Evolutionary conservation across 1,284 basidiomycete genomes (phyloP), one percentile per base, ranked within the genome.

Genomic region (Ganoderma lingzhi): DNA sequence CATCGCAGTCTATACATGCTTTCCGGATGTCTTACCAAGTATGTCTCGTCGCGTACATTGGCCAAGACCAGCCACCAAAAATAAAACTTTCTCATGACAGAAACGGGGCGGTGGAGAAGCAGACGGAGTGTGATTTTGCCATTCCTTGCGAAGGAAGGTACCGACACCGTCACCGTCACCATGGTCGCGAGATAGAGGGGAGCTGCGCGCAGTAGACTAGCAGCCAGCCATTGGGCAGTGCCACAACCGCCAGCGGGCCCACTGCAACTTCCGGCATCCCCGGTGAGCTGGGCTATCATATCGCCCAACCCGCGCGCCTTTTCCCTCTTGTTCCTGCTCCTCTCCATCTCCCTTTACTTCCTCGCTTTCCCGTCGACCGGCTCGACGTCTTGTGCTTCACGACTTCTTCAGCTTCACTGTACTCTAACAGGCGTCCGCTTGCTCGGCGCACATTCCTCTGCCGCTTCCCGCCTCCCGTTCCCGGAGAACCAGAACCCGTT

Each of bases 351-450:
- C 64, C 55, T 71, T 41, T 61, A 41, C 37, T 61, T 63, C 66
- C 73, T 66, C 69, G 71, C 70, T 41, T 70, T 71, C 69, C 72
- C 71, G 79, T 78, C 76, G 79, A 76, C 80, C 75, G 79, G 78
- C 61, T 78, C 80, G 80, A 79, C 74, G 66, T 66, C 66, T 73
- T 72, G 70, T 72, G 66, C 62, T 64, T 71, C 67, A 60, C 64
- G 65, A 41, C 58, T 64, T 51, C 59, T 71, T 60, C 45, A 48
- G 19, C 64, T 72, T 73, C 67, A 71, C 67, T 71, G 70, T 68
- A 67, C 64, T 60, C 68, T 69, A 69, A 63, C 71, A 70, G 59
- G 62, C 65, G 62, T 66, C 70, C 68, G 68, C 72, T 69, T 70
- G 71, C 71, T 72, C 59, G 63, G 58, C 67, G 69, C 70, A 69